Evolutionary conservation across 768 basidiomycete species (phyloP), one percentile per base, ranked within the genome.

Genomic region (Boletus pseudopeckii): DNA sequence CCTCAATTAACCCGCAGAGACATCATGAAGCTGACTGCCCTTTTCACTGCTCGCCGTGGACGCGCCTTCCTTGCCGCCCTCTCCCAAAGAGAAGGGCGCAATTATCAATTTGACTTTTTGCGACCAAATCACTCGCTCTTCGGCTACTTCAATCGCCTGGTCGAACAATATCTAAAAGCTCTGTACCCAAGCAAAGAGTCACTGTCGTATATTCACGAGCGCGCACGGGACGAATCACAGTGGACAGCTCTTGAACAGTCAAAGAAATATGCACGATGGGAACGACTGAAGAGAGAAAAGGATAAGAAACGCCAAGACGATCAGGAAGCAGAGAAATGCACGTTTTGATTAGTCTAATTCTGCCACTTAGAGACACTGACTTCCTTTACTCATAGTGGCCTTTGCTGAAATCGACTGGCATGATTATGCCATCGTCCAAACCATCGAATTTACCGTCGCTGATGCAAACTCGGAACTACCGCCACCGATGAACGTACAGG

Each of bases 351-450:
- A 11, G 6, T 15, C 3, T 13, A 5, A 14, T 41, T 17, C 10
- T 42, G 7, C 18, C n/a, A 15, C 7, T 51, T 14, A 3, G 18
- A 22, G 14, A 41, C 18, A 30, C 52, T 56, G 50, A 61, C 58
- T 22, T 28, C 26, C 20, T 49, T 40, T 47, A n/a, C 38, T 53
- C 48, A 7, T 55, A 88, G 90, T 85, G 71, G 96, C 95, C 5
- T 95, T 97, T 65, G 92, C 93, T 41, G 92, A 95, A 67, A 98
- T 99, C 62, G 97, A 99, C 67, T 99, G 97, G 97, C 93, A 99
- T 65, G 97, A 98, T 68, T 98, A 97, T 73, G 92, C 94, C 38
- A 92, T 97, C 52, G 97, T 98, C 7, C 93, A 98, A 67, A 97
- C 94, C 18, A 94, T 97, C 62, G 97, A 99, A 66, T 99, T 98